Evolutionary conservation across 2,329 filamentous ascomycete species (phyloP).

Genomic region (Exophiala oligosperma): DNA sequence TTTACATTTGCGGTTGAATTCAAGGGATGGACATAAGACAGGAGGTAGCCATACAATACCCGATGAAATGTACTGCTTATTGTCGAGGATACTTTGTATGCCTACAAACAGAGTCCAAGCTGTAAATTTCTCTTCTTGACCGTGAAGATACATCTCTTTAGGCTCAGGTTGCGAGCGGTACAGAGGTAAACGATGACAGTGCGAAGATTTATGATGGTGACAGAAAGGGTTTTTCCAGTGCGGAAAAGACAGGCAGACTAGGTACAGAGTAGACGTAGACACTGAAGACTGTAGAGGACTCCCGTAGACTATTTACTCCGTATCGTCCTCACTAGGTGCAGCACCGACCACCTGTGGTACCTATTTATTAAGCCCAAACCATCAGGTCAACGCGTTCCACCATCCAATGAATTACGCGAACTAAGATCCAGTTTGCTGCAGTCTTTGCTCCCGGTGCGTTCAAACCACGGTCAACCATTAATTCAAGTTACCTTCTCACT

Average conservation of each 20-base stretch:
- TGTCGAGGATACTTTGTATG: background rate
- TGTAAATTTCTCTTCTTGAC: too few relatives aligned
- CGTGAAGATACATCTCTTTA: background rate
- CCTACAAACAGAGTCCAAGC: too few relatives aligned
- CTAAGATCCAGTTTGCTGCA: background rate
- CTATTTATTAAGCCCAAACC: background rate
- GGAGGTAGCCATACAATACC: background rate
- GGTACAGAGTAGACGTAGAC: too few relatives aligned
- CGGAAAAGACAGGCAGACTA: too few relatives aligned
- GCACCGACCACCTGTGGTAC: background rate
- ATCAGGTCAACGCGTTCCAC: slow-evolving; percentile 1
- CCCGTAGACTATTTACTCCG: too few relatives aligned
- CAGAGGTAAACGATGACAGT: background rate
- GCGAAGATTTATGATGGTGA: background rate
- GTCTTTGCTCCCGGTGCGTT: background rate
- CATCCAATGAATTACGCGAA: slow-evolving; percentile 2
- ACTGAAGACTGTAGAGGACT: too few relatives aligned
- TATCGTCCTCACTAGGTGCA: background rate
- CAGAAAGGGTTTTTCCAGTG: background rate
- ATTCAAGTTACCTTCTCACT: background rate
- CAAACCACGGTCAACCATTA: background rate
- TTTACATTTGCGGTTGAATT: background rate
- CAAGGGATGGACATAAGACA: background rate
- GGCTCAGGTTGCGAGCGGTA: background rate
- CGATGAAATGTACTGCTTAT: background rate